phyloP scores from a whole-genome alignment of 108 stramenopile genomes.

The Phaeodactylum tricornutum region DNA sequence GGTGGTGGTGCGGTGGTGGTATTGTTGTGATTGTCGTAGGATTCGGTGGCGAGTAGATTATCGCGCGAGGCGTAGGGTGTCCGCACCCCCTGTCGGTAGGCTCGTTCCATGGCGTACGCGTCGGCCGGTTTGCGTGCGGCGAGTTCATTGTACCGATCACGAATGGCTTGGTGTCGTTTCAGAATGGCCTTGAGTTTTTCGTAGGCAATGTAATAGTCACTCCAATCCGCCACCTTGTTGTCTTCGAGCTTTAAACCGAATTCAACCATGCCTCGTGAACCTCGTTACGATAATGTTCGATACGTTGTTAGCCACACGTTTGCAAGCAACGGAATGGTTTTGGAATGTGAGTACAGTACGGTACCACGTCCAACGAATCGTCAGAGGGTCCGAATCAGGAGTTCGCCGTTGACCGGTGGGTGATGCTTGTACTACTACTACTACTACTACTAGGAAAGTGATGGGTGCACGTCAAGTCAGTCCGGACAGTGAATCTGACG shows the following conservation, averaged over 20 bases:
- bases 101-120: conserved; percentile 21
- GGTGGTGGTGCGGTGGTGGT: too few species aligned
- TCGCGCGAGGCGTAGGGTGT: conserved; percentile 3
- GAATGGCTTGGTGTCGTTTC: conserved; percentile 37
- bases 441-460: too few species aligned
- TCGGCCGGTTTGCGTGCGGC: conserved; percentile 24
- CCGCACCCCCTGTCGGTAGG: conserved; percentile 5
- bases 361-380: too few species aligned
- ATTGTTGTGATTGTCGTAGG: background rate
- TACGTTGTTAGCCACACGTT: too few species aligned
- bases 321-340: too few species aligned
- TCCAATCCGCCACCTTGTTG: conserved; percentile 81
- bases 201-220: conserved; percentile 67
- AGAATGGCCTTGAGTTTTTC: conserved; percentile 43
- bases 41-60: background rate
- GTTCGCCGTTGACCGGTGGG: too few species aligned
- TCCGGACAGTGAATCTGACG: too few species aligned
- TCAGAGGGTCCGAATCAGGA: too few species aligned
- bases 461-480: too few species aligned
- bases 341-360: too few species aligned
- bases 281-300: too few species aligned
- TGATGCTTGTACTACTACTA: too few species aligned
- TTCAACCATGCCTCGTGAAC: conserved; percentile 73
- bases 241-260: conserved; percentile 84
- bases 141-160: conserved; percentile 38